Conservation (phyloP, 495 filamentous ascomycete genomes). For the Thozetella sp. region DNA sequence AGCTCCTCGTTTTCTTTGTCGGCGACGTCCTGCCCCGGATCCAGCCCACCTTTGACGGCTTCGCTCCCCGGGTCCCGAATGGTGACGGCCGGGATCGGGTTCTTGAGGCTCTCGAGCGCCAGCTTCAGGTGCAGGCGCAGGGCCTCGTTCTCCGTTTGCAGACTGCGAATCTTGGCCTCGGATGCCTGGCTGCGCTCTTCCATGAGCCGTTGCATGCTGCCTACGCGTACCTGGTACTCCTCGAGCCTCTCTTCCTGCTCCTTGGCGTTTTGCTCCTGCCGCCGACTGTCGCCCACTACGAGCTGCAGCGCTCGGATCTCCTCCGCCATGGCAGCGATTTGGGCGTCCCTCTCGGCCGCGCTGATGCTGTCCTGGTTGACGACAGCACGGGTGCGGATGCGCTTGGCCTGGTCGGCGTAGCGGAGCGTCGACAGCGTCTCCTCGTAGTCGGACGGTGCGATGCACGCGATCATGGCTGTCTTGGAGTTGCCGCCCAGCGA, state of each 20-base stretch:
- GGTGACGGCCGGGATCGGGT: conserved; percentile 71
- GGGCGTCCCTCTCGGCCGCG: conserved; percentile 85
- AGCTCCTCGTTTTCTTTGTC: conserved; percentile 34
- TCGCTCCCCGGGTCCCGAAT: conserved; percentile 20
- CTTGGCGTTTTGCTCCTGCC: conserved; percentile 46
- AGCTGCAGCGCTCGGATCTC: conserved; percentile 85
- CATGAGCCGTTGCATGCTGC: conserved; percentile 88
- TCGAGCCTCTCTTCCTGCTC: conserved; percentile 75
- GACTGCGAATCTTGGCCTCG: conserved; percentile 85
- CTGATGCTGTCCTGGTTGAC: conserved; percentile 93
- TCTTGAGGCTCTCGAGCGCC: conserved; percentile 82
- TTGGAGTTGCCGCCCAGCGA: conserved; percentile 94
- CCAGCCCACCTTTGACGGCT: conserved; percentile 29
- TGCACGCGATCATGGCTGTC: conserved; percentile 98
- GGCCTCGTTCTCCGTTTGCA: conserved; percentile 89
- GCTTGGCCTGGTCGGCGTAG: conserved; percentile 97
- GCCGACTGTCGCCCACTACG: conserved; percentile 60
- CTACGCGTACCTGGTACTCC: conserved; percentile 87
- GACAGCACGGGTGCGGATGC: conserved; percentile 93
- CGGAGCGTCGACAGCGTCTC: conserved; percentile 95
- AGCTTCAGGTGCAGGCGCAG: conserved; percentile 83
- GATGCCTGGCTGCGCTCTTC: conserved; percentile 85
- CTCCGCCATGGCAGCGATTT: conserved; percentile 91
- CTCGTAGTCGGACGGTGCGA: conserved; percentile 93
- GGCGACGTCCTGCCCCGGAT: conserved; percentile 10